A percentile compares a stretch with the other conserved stretches of the same genome.
These are phyloP conservation scores for Euphrasia arctica DNA, from an alignment of 305 asterid species.

Conservation along the genomic window DNA sequence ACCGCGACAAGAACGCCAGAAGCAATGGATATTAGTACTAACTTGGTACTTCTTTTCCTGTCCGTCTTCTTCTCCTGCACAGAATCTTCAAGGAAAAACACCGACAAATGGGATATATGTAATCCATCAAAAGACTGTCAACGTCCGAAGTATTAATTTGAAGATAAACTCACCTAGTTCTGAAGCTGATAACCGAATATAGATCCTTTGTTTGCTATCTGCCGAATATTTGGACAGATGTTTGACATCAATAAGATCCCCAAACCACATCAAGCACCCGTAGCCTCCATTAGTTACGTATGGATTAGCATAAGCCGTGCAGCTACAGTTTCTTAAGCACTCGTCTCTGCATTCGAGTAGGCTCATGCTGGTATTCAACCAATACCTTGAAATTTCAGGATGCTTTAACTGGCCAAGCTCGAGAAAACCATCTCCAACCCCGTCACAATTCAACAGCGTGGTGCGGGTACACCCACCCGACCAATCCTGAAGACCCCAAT, in stretches of 20 bases:
- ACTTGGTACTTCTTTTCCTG: conserved; percentile 10
- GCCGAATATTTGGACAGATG: conserved; percentile 8
- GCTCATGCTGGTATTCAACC: conserved; percentile 30
- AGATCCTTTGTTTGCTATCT: conserved; percentile 27
- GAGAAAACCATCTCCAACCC: conserved; percentile 32
- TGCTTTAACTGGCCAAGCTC: conserved; percentile 26
- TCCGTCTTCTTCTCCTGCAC: background rate
- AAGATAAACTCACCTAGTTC: conserved; percentile 3
- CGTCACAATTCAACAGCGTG: conserved; percentile 24
- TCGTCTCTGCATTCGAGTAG: conserved; percentile 30
- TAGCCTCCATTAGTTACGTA: conserved; percentile 29
- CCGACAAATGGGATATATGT: background rate
- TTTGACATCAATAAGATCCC: conserved; percentile 42
- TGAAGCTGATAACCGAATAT: conserved; percentile 33
- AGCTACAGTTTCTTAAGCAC: conserved; percentile 39
- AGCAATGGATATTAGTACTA: conserved; percentile 25
- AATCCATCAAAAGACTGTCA: background rate
- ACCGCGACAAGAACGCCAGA: conserved; percentile 26
- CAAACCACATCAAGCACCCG: conserved; percentile 49
- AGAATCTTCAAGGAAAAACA: conserved; percentile 15
- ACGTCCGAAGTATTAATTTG: background rate
- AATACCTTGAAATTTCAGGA: conserved; percentile 30
- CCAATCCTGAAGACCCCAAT: conserved; percentile 40
- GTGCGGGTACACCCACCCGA: conserved; percentile 38
- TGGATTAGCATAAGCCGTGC: conserved; percentile 41